phyloP scores from a whole-genome alignment of 1,139 yeast species.

The Lodderomyces orthopsilosis region DNA sequence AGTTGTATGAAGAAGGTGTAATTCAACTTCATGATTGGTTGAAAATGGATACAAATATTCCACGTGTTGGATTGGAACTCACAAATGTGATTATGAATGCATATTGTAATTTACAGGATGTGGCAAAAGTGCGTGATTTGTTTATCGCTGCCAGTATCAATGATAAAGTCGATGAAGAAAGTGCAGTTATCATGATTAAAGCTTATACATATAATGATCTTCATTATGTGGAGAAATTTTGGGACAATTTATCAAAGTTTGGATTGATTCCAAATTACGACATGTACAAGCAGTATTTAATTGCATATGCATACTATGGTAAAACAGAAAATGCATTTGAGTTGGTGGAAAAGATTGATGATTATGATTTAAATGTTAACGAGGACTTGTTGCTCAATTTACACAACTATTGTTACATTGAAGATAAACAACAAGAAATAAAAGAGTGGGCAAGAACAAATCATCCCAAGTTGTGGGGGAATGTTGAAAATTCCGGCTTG shows the following conservation, averaged over 20 bases:
- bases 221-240: conserved; percentile 58
- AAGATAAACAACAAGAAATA: conserved; percentile 45
- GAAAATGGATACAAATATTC: conserved; percentile 61
- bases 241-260: conserved; percentile 58
- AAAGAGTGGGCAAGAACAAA: conserved; percentile 51
- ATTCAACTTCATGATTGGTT: conserved; percentile 61
- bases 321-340: conserved; percentile 56
- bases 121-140: conserved; percentile 57
- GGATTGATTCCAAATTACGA: conserved; percentile 53
- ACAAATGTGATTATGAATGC: conserved; percentile 68
- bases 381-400: conserved; percentile 52
- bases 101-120: conserved; percentile 61
- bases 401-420: conserved; percentile 60
- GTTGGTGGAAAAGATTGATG: conserved; percentile 48
- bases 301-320: conserved; percentile 75
- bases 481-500: conserved; percentile 33
- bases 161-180: conserved; percentile 60
- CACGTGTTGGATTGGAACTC: conserved; percentile 54
- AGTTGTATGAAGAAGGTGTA: conserved; percentile 65
- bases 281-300: conserved; percentile 61
- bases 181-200: conserved; percentile 71
- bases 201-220: conserved; percentile 60
- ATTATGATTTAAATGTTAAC: conserved; percentile 50
- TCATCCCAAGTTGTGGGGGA: conserved; percentile 48
- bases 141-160: conserved; percentile 58